phyloP scores from a whole-genome alignment of 2,329 filamentous ascomycete species.

The Xylariales sp. region DNA sequence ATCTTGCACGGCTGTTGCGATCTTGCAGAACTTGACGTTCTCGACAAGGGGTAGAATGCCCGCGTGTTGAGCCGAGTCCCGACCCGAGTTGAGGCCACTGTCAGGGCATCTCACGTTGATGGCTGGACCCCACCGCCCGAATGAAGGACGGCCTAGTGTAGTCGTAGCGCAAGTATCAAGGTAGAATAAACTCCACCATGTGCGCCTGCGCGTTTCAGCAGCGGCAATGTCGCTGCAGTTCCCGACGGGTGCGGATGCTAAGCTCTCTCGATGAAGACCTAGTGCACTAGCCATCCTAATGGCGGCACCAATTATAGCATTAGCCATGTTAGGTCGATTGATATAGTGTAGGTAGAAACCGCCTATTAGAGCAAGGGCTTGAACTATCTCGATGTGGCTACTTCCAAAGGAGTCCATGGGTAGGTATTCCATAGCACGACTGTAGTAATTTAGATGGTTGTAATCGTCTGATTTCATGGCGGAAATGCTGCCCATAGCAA shows the following conservation, averaged over 20 bases:
- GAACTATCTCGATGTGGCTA: constrained; percentile 78
- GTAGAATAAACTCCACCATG: constrained; percentile 81
- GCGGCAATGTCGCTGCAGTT: constrained; percentile 60
- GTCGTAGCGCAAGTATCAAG: constrained; percentile 80
- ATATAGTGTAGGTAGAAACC: constrained; percentile 84
- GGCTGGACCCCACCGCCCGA: constrained; percentile 74
- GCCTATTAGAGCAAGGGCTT: constrained; percentile 76
- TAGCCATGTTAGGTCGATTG: constrained; percentile 81
- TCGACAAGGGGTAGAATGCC: constrained; percentile 78
- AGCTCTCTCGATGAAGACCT: constrained; percentile 74
- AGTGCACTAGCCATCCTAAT: constrained; percentile 80
- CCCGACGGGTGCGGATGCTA: constrained; percentile 53
- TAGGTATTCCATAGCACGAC: constrained; percentile 73
- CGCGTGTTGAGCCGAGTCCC: constrained; percentile 68
- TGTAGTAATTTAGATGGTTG: constrained; percentile 77
- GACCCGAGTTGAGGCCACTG: constrained; percentile 59
- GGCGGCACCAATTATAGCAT: constrained; percentile 76
- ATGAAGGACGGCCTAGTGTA: constrained; percentile 76
- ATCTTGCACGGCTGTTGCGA: constrained; percentile 82
- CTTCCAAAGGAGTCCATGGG: constrained; percentile 75
- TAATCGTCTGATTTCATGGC: constrained; percentile 73
- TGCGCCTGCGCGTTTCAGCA: constrained; percentile 71
- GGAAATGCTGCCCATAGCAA: constrained; percentile 78
- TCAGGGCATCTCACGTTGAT: constrained; percentile 74
- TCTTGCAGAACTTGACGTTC: constrained; percentile 83